A percentile compares a stretch with the other conserved stretches of the same genome.
Evolutionary conservation across 768 basidiomycete species (phyloP).

Genomic region (Leccinum incarnatum): DNA sequence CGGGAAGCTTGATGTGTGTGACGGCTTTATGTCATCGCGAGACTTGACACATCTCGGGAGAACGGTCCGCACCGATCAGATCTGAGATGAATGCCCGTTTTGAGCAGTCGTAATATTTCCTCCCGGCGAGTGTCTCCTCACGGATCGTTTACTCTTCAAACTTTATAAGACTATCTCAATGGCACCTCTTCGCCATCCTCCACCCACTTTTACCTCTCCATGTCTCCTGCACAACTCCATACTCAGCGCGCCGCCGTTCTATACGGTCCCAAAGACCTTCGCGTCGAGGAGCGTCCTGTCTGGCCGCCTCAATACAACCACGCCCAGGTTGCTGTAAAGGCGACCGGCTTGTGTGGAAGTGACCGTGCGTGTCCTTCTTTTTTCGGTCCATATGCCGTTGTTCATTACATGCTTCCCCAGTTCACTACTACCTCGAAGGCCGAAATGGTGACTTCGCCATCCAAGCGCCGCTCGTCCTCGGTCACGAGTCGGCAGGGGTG

Average conservation of each 20-base stretch:
- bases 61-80: conserved; percentile 31
- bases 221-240: conserved; percentile 49
- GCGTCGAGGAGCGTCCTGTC: conserved; percentile 67
- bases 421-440: conserved; percentile 88
- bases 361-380: conserved; percentile 51
- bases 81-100: conserved; percentile 19
- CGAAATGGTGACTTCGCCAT: conserved; percentile 92
- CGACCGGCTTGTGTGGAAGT: conserved; percentile 90
- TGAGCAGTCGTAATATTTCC: conserved; percentile 23
- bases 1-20: conserved; percentile 21
- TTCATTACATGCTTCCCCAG: conserved; percentile 37
- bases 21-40: conserved; percentile 28
- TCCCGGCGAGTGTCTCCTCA: conserved; percentile 19
- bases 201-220: conserved; percentile 23
- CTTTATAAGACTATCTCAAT: conserved; percentile 35
- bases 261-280: conserved; percentile 79
- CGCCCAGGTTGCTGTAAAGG: conserved; percentile 73
- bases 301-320: conserved; percentile 71
- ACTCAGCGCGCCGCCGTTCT: conserved; percentile 76
- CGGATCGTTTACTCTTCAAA: conserved; percentile 30
- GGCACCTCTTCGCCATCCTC: conserved; percentile 22
- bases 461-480: conserved; percentile 83
- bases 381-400: neutral
- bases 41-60: conserved; percentile 24
- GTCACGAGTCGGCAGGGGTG: conserved; percentile 90